A percentile compares a stretch with the other conserved stretches of the same genome.
These are phyloP conservation scores for Isatis lusitanica DNA, from an alignment of 441 rosid species.

Conservation along the genomic window DNA sequence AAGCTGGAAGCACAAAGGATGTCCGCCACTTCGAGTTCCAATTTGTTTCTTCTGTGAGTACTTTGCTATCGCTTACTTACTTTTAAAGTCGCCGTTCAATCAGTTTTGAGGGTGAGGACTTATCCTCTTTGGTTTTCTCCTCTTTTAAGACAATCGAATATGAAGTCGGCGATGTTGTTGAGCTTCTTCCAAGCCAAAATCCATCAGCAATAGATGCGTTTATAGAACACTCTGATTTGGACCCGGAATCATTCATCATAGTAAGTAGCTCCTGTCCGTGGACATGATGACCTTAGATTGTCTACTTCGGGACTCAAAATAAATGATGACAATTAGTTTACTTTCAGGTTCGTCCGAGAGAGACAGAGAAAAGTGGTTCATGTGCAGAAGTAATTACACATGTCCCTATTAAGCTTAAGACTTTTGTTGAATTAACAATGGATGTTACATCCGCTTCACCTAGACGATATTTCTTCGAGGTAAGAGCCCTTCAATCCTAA, in stretches of 20 bases:
- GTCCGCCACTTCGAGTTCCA: conserved; percentile 93
- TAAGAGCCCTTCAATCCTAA: conserved; percentile 48
- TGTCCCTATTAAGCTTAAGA: conserved; percentile 64
- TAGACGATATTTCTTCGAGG: conserved; percentile 95
- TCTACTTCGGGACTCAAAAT: neutral
- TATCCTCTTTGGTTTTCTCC: conserved; percentile 10
- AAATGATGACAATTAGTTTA: conserved; percentile 9
- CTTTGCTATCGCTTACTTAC: conserved; percentile 12
- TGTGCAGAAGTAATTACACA: conserved; percentile 27
- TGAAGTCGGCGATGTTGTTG: conserved; percentile 87
- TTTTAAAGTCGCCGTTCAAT: neutral
- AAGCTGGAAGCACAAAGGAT: conserved; percentile 66
- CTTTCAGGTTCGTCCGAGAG: conserved; percentile 62
- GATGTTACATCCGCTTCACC: conserved; percentile 97
- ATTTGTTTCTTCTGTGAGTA: conserved; percentile 69
- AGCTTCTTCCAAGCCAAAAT: conserved; percentile 81
- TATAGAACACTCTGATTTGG: conserved; percentile 68
- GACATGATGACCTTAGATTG: neutral
- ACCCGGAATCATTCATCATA: conserved; percentile 73
- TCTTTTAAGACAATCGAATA: conserved; percentile 53
- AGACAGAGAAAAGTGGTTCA: conserved; percentile 40
- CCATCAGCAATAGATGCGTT: conserved; percentile 70
- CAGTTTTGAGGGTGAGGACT: neutral
- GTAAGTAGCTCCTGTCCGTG: conserved; percentile 43
- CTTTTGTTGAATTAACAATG: conserved; percentile 80